These are phyloP conservation scores for Sporisorium iseilematis-ciliati DNA, from an alignment of 1,284 basidiomycete species.

Conservation along the genomic window DNA sequence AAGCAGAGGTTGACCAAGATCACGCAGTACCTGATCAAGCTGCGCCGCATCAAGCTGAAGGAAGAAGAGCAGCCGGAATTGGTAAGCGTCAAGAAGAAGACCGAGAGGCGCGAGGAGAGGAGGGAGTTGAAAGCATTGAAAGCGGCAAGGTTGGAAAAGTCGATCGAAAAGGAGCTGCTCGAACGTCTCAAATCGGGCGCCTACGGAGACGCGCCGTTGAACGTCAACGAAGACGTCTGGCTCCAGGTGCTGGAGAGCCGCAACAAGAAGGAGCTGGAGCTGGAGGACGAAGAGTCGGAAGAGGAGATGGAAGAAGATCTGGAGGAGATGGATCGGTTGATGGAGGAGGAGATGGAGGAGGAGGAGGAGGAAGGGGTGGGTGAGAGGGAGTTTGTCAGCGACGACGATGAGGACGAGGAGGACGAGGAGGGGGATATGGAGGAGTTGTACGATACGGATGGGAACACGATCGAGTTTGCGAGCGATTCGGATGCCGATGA, in stretches of 20 bases:
- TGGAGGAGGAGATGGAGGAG: conserved; percentile 62
- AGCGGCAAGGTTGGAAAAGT: conserved; percentile 83
- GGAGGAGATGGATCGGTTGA: conserved; percentile 60
- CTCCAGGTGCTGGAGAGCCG: conserved; percentile 72
- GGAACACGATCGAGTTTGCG: conserved; percentile 2
- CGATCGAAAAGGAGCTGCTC: conserved; percentile 95
- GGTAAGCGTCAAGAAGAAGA: conserved; percentile 95
- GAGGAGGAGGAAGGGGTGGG: conserved; percentile 59
- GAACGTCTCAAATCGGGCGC: conserved; percentile 95
- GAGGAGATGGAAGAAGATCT: conserved; percentile 65
- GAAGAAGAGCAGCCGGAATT: conserved; percentile 84
- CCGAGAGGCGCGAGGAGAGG: conserved; percentile 91
- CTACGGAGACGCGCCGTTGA: conserved; percentile 96
- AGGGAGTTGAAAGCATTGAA: conserved; percentile 96
- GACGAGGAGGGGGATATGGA: conserved; percentile 55
- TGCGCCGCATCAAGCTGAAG: conserved; percentile 88
- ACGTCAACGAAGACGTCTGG: conserved; percentile 99
- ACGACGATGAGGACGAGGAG: conserved; percentile 63
- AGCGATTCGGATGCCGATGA: conserved; percentile 35
- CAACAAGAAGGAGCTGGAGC: conserved; percentile 47
- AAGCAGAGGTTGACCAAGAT: conserved; percentile 99
- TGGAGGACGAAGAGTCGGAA: conserved; percentile 65
- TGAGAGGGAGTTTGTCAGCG: conserved; percentile 64
- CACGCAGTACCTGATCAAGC: conserved; percentile 98
- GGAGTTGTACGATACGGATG: conserved; percentile 42